Conservation (phyloP, 1,284 basidiomycete genomes). For the Athelia sp. region DNA sequence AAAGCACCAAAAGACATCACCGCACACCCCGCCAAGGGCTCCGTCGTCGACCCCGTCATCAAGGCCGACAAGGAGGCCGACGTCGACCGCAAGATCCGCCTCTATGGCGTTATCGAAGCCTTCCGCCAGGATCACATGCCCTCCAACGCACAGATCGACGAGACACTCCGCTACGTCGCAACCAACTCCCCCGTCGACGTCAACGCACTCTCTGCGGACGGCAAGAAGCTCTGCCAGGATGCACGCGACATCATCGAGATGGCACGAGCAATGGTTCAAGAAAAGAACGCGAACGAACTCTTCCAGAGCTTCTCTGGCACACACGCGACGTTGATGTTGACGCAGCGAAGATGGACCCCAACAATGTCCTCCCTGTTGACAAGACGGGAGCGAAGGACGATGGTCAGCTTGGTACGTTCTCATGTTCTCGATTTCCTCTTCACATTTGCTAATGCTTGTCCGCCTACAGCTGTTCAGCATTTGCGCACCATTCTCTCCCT, state of each 20-base stretch:
- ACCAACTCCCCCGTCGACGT: slow-evolving; percentile 66
- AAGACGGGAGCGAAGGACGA: slow-evolving; percentile 57
- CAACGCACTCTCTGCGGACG: slow-evolving; percentile 68
- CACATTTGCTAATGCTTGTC: not conserved
- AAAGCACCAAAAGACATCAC: slow-evolving; percentile 57
- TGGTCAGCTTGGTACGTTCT: slow-evolving; percentile 46
- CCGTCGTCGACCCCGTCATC: slow-evolving; percentile 57
- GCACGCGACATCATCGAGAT: slow-evolving; percentile 70
- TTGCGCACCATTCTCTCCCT: slow-evolving; percentile 83
- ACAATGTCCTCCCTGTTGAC: slow-evolving; percentile 44
- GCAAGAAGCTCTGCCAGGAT: slow-evolving; percentile 73
- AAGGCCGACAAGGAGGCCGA: slow-evolving; percentile 49
- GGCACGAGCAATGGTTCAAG: slow-evolving; percentile 58
- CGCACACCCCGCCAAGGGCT: slow-evolving; percentile 44
- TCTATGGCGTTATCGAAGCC: slow-evolving; percentile 78
- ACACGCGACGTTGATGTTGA: slow-evolving; percentile 54
- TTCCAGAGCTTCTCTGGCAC: slow-evolving; percentile 85
- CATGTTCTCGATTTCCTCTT: not conserved
- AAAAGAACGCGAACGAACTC: slow-evolving; percentile 88
- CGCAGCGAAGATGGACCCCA: slow-evolving; percentile 36
- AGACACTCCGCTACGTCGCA: too few relatives aligned
- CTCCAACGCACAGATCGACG: slow-evolving; percentile 75
- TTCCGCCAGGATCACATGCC: slow-evolving; percentile 77
- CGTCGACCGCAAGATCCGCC: slow-evolving; percentile 56
- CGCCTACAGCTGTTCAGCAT: slow-evolving; percentile 69